Conservation (phyloP, 1,284 basidiomycete genomes). For the Wallemia mellicola region DNA sequence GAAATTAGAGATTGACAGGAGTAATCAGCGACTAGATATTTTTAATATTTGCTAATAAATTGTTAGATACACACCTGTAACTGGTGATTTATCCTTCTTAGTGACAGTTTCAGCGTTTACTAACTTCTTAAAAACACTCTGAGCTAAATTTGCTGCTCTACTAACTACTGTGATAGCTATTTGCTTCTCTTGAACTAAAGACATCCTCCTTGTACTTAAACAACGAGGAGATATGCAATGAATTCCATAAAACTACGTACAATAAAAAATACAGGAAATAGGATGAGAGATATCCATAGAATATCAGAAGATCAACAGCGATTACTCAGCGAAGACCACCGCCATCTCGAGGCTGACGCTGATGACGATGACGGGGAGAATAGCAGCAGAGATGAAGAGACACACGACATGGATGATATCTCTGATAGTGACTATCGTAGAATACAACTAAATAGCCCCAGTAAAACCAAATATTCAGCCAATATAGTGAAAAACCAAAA, state of each 20-base stretch:
- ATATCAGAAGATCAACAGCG: neutral
- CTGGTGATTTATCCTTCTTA: constrained; percentile 83
- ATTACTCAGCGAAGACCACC: too few relatives aligned
- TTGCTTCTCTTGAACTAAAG: neutral
- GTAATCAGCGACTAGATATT: constrained; percentile 45
- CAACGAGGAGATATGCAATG: neutral
- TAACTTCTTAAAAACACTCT: constrained; percentile 60
- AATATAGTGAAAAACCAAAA: constrained; percentile 95
- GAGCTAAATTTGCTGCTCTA: constrained; percentile 24
- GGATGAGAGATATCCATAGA: neutral
- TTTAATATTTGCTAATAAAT: neutral
- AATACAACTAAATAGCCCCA: constrained; percentile 12
- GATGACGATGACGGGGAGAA: neutral
- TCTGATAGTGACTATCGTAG: neutral
- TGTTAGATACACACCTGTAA: constrained; percentile 36
- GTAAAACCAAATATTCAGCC: constrained; percentile 20
- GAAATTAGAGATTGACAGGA: constrained; percentile 70
- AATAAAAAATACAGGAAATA: neutral
- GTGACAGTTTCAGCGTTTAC: constrained; percentile 61
- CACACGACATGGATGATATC: neutral
- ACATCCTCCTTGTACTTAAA: neutral
- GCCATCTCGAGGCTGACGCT: neutral
- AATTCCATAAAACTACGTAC: neutral
- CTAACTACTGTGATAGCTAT: neutral
- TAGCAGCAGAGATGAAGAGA: too few relatives aligned